Conservation (phyloP, 371 early-diverging fungal genomes). For the Saksenaea oblongispora region DNA sequence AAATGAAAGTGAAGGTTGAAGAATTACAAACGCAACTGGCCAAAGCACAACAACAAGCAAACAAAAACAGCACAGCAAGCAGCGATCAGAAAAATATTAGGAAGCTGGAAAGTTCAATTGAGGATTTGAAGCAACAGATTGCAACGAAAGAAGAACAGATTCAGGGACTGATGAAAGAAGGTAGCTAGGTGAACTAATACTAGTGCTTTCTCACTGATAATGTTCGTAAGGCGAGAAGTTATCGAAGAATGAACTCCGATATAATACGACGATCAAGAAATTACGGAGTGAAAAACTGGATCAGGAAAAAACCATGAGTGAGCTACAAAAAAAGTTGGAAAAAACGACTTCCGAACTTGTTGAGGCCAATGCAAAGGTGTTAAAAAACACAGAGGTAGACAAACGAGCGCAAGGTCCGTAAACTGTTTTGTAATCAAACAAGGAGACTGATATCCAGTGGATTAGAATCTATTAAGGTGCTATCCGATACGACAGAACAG, state of each 20-base stretch:
- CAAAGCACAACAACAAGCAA: conserved; percentile 6
- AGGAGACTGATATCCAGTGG: no score
- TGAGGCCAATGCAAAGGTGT: conserved; percentile 56
- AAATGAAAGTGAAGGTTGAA: neutral
- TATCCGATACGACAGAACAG: conserved; percentile 57
- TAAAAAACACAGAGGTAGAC: conserved; percentile 52
- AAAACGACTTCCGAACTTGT: conserved; percentile 42
- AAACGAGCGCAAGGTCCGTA: conserved; percentile 52
- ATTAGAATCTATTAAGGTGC: conserved; percentile 51
- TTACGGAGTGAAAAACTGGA: conserved; percentile 68
- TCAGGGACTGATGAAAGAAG: conserved; percentile 63
- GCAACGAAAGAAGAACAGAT: conserved; percentile 67
- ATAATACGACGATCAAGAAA: conserved; percentile 72
- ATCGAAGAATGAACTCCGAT: conserved; percentile 78
- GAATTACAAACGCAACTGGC: conserved; percentile 8
- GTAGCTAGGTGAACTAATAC: conserved; percentile 22
- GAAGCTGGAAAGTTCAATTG: conserved; percentile 44
- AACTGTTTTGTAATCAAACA: no score
- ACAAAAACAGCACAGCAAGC: conserved; percentile 4
- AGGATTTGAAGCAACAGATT: conserved; percentile 56
- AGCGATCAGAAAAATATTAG: conserved; percentile 20
- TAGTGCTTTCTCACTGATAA: neutral
- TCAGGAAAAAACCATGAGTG: conserved; percentile 57
- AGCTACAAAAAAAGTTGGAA: conserved; percentile 68
- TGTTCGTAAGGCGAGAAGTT: conserved; percentile 66